phyloP scores from a whole-genome alignment of 352 stramenopile species.

The Elongisporangium undulatum region DNA sequence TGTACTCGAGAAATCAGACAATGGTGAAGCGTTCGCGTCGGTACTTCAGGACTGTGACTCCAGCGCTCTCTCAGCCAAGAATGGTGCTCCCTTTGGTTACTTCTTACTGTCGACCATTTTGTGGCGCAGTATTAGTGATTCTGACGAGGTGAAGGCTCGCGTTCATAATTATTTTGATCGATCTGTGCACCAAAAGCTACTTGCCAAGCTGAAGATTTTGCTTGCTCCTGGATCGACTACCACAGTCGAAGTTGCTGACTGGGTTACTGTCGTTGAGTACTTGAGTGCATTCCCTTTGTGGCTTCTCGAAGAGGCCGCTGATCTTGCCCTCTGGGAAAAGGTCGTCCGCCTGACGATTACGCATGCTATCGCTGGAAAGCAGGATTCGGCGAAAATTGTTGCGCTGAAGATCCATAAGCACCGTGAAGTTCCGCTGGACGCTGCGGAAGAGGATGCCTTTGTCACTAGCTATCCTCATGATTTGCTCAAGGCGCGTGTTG shows the following conservation, averaged over 20 bases:
- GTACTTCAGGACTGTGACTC: not conserved
- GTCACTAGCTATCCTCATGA: constrained; percentile 40
- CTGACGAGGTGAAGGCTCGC: not conserved
- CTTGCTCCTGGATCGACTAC: constrained; percentile 23
- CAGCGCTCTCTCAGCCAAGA: not conserved
- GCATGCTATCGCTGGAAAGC: constrained; percentile 57
- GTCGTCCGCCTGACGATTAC: constrained; percentile 41
- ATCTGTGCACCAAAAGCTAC: constrained; percentile 18
- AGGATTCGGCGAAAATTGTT: constrained; percentile 42
- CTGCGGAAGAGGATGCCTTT: constrained; percentile 31
- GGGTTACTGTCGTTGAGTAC: constrained; percentile 35
- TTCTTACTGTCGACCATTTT: not conserved
- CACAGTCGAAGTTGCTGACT: constrained; percentile 34
- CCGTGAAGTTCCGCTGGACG: constrained; percentile 17
- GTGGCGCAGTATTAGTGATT: not conserved
- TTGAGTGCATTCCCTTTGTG: constrained; percentile 21
- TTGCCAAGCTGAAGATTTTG: constrained; percentile 25
- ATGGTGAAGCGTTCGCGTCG: not conserved
- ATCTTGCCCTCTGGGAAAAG: constrained; percentile 50
- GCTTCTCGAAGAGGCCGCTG: constrained; percentile 11
- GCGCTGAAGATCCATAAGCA: constrained; percentile 51
- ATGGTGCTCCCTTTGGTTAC: not conserved
- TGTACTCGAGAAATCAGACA: not conserved
- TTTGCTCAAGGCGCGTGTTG: constrained; percentile 30
- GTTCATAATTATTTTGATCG: constrained; percentile 19